Percentiles rank a stretch among this genome's conserved stretches.
Evolutionary conservation across 2,329 filamentous ascomycete species (phyloP).

Genomic region (Alternaria alternata): DNA sequence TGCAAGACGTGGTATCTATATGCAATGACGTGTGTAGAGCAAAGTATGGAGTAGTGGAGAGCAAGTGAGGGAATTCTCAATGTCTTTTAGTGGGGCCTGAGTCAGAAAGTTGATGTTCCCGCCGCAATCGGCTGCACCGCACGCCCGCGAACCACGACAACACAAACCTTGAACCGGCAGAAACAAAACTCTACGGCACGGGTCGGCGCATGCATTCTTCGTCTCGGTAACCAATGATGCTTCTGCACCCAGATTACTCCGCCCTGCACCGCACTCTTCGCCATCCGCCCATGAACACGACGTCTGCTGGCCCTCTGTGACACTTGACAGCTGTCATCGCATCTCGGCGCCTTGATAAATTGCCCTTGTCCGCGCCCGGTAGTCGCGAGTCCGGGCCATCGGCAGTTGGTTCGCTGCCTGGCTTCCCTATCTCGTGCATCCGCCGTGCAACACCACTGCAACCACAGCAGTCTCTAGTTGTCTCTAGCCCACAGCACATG

Average conservation of each 20-base stretch:
- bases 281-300: background rate
- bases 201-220: constrained; percentile 2
- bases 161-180: background rate
- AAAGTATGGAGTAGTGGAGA: constrained; percentile 15
- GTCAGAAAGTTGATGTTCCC: constrained; percentile 20
- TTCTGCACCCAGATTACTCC: background rate
- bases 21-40: constrained; percentile 13
- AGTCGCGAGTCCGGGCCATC: background rate
- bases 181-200: constrained; percentile 6
- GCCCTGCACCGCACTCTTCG: background rate
- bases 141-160: constrained; percentile 10
- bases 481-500: background rate
- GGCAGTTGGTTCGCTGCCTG: background rate
- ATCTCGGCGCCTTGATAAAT: constrained; percentile 1
- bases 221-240: constrained; percentile 1
- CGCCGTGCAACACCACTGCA: background rate
- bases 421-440: background rate
- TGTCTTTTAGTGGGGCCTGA: constrained; percentile 22
- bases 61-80: constrained; percentile 14
- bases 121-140: constrained; percentile 16
- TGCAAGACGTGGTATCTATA: background rate
- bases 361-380: background rate
- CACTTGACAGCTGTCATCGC: constrained; percentile 11
- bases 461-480: background rate
- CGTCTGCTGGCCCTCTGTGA: background rate